Evolutionary conservation across 345 rosid species (phyloP).

Genomic region (Gossypium ekmanianum): DNA sequence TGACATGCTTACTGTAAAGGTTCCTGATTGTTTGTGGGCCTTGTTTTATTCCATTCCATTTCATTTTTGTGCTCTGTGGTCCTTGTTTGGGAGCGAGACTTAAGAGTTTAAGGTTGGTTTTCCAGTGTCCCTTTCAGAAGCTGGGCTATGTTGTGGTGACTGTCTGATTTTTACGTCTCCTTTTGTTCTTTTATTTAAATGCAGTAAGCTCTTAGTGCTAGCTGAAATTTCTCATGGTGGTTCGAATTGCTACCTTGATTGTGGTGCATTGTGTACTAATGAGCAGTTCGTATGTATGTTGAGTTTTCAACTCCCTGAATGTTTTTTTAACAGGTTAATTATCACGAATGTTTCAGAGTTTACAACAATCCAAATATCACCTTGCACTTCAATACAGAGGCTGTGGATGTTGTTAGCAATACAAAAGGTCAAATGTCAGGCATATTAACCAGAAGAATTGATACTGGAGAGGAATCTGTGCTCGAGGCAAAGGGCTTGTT

Average conservation of each 20-base stretch:
- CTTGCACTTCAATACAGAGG: conserved; percentile 86
- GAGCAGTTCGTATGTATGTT: conserved; percentile 55
- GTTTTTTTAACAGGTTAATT: conserved; percentile 99
- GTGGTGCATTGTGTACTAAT: conserved; percentile 54
- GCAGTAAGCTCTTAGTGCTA: background rate
- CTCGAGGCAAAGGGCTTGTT: conserved; percentile 95
- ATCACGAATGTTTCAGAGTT: conserved; percentile 99
- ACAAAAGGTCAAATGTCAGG: conserved; percentile 94
- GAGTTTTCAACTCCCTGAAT: conserved; percentile 99
- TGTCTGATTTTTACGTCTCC: conserved; percentile 2
- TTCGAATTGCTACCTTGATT: conserved; percentile 18
- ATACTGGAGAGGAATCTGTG: conserved; percentile 76
- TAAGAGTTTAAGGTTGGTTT: no score
- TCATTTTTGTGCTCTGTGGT: no score
- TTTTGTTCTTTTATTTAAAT: conserved; percentile 1
- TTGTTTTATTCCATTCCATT: no score
- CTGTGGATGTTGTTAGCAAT: conserved; percentile 80
- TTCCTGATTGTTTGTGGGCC: no score
- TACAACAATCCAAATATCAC: conserved; percentile 90
- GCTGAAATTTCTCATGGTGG: conserved; percentile 6
- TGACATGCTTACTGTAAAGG: background rate
- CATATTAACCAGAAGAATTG: conserved; percentile 59
- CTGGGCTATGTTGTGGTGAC: background rate
- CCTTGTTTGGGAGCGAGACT: no score
- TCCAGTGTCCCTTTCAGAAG: no score